Conservation (phyloP, 768 basidiomycete genomes). For the Amanita pallidorosea region DNA sequence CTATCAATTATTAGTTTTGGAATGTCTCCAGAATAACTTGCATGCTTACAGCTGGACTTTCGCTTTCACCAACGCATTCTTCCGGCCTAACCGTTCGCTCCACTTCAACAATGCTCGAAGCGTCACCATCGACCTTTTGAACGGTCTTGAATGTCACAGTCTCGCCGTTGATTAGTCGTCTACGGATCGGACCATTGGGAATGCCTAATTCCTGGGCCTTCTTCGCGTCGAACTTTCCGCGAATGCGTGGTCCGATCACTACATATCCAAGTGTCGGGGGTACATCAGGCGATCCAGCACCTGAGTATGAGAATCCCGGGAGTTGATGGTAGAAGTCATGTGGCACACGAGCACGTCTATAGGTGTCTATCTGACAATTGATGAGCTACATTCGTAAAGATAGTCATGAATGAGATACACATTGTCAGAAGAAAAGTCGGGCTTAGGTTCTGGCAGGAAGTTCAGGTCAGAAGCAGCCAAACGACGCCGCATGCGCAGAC, state of each 20-base stretch:
- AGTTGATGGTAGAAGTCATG: slow-evolving; percentile 26
- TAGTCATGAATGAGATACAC: neutral
- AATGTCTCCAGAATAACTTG: neutral
- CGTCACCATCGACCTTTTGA: slow-evolving; percentile 23
- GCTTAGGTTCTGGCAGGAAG: neutral
- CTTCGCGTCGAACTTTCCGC: slow-evolving; percentile 62
- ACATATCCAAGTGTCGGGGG: slow-evolving; percentile 37
- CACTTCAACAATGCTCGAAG: neutral
- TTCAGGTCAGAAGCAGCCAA: neutral
- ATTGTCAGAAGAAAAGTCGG: slow-evolving; percentile 5
- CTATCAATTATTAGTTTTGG: slow-evolving; percentile 18
- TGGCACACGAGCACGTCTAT: slow-evolving; percentile 17
- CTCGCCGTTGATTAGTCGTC: slow-evolving; percentile 53
- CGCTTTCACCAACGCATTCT: slow-evolving; percentile 46
- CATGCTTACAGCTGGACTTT: slow-evolving; percentile 33
- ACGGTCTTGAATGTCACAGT: slow-evolving; percentile 44
- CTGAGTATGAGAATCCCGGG: slow-evolving; percentile 19
- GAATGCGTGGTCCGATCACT: slow-evolving; percentile 39
- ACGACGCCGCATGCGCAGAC: neutral
- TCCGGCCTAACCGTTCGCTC: slow-evolving; percentile 38
- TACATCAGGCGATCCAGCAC: slow-evolving; percentile 6
- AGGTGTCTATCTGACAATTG: slow-evolving; percentile 16
- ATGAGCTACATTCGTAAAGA: neutral
- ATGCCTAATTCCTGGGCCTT: slow-evolving; percentile 59
- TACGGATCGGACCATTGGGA: slow-evolving; percentile 45